Evolutionary conservation across 768 basidiomycete genomes (phyloP), one percentile per base, ranked within the genome.

Genomic region (Hemileccinum impolitum): DNA sequence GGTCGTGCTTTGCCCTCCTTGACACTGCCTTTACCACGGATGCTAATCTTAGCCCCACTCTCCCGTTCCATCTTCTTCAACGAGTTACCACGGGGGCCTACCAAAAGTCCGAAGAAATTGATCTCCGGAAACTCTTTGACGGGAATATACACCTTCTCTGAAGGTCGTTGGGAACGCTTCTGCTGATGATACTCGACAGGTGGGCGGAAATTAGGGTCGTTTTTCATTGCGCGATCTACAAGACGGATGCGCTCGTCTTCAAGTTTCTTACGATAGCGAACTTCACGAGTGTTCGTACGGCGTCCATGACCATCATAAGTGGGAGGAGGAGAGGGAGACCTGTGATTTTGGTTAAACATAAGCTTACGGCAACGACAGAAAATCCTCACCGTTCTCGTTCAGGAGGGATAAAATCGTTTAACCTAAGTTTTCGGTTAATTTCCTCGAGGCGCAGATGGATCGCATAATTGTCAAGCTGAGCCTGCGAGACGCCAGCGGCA

Each of bases 111-210:
- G 61, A 99, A 98, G 74, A 98, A 99, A 68, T 99, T 99, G 77
- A 99, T 98, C 72, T 98, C 95, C 2, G 96, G 96, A 60, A 99
- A 99, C 71, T 99, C 96, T 69, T 99, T 98, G 66, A 97, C 94
- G 35, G 96, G 96, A 52, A 99, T 97, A 67, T 98, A 99, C 53
- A 99, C 96, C 72, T 98, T 98, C 52, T 99, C 96, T 30, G 90
- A 89, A 13, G 95, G 94, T 40, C 93, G 82, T 51, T 90, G 89
- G 36, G 90, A 90, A 28, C 93, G 87, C 70, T 96, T 95, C 66
- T 93, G 87, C 67, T 93, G 89, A 55, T 92, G 89, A 64, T 97
- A 95, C 69, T 99, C 96, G 48, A 92, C 87, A 10, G 96, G 96
- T 46, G 96, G 94, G 36, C 90, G 90, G 77, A 95, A 99, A 65